These are phyloP conservation scores for Rosa persica DNA, from an alignment of 306 rosid genomes.

Conservation along the genomic window DNA sequence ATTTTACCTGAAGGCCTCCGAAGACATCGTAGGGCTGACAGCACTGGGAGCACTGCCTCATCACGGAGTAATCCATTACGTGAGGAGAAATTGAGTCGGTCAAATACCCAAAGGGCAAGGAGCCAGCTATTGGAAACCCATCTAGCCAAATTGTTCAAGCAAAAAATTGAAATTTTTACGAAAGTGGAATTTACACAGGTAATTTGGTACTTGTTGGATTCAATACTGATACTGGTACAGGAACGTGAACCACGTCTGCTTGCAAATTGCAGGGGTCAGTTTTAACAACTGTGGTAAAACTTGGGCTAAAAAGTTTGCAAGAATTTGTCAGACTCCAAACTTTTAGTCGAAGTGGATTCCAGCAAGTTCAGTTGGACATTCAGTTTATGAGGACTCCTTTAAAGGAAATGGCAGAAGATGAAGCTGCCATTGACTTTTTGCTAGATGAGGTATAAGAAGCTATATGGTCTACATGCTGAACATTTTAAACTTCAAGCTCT, in stretches of 20 bases:
- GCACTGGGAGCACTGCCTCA: slow-evolving; percentile 84
- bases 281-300: slow-evolving; percentile 73
- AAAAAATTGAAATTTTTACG: slow-evolving; percentile 91
- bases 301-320: slow-evolving; percentile 86
- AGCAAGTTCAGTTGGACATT: slow-evolving; percentile 91
- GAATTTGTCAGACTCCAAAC: slow-evolving; percentile 86
- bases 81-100: slow-evolving; percentile 74
- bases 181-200: slow-evolving; percentile 96
- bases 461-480: background rate
- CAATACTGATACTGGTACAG: slow-evolving; percentile 4
- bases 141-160: slow-evolving; percentile 88
- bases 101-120: slow-evolving; percentile 80
- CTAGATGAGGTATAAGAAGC: slow-evolving; percentile 72
- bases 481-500: background rate
- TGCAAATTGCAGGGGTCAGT: slow-evolving; percentile 75
- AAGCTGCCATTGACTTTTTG: slow-evolving; percentile 83
- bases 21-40: slow-evolving; percentile 75
- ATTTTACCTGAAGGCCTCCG: slow-evolving; percentile 70
- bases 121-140: slow-evolving; percentile 97
- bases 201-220: slow-evolving; percentile 27
- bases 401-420: slow-evolving; percentile 83
- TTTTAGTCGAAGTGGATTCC: slow-evolving; percentile 92
- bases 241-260: slow-evolving; percentile 27
- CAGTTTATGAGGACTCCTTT: slow-evolving; percentile 74
- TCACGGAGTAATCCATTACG: slow-evolving; percentile 87